Base-by-base conservation (phyloP, 2,329 filamentous ascomycete species). In the Colletotrichum agaves region DNA sequence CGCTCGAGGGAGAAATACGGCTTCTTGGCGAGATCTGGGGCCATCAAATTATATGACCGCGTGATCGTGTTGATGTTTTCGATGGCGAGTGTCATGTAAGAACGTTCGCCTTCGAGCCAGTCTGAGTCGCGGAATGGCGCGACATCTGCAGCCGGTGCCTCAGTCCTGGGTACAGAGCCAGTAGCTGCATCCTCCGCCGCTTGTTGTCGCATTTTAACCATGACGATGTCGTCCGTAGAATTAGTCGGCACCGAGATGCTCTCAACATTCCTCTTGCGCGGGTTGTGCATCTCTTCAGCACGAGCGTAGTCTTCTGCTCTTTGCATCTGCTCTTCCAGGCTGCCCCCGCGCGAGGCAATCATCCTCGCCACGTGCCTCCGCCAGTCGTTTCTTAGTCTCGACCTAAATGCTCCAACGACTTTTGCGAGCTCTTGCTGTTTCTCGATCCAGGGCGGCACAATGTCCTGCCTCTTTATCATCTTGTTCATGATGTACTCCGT, bases 401-500 rank as follows among this genome's bases (percentile, higher is more conserved):
- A 80, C 2, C 96, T 87, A 75, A 99, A 98, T 1, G 85, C 84
- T 12, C 84, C 85, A 1, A 90, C 86, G 0, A 92, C 87, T 68
- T 88, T 89, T 11, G 89, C 85, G 5, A 98, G 82, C 74, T 98
- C 94, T 76, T 98, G 95, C 78, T 99, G 96, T 80, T 98, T 98
- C 79, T 99, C 96, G 67, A 99, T 98, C 96, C 96, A 99, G 0
- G 95, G 95, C 1, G 96, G 96, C 0, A 97, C 93, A 67, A 98
- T 93, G 19, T 97, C 94, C 78, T 99, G 96, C 66, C 92, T 91
- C 80, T 98, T 93, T 70, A 99, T 98, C 83, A 98, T 98, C 80
- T 97, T 96, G 80, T 99, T 98, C 91, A 98, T 91, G 73, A 98
- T 93, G 77, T 98, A 98, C 79, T 98, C 95, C 0, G 96, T 98